Base-by-base conservation (phyloP, 495 filamentous ascomycete genomes). In the Lindgomyces ingoldianus region DNA sequence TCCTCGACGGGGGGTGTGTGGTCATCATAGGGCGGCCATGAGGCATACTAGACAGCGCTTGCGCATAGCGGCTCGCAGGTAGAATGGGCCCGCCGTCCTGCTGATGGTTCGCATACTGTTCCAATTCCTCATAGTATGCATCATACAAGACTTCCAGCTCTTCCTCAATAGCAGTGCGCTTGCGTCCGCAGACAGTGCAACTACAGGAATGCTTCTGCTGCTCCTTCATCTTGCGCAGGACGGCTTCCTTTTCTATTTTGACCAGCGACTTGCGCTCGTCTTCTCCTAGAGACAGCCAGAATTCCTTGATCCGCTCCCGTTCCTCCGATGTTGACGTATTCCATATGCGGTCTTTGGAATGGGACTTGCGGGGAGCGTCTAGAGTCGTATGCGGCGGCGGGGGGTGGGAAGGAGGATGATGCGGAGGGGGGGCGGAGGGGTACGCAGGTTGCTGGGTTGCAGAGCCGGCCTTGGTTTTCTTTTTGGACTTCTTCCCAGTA, bases 141-240 rank as follows among this genome's bases (percentile, higher is more conserved):
- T 99, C 95, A 74, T 99, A 99, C 14, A 99, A 82, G n/a, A 95
- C 92, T 74, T 99, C 94, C 12, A 99, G 80, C 75, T 99, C 95
- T 75, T 99, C 94, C 75, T 99, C 94, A 70, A 99, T 99, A 9
- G 94, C 94, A 8, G 90, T 96, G 47, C 94, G 85, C 77, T 98
- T 99, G 65, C 94, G 85, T 52, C 94, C 94, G 78, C 94, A 99
- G 41, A 98, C 93, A 4, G 90, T 96, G 71, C 94, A 99, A 72
- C 92, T 96, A 78, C 94, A 99, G 2, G 94, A 98, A 73, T 98
- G 94, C 76, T 97, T 98, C 75, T 99, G 94, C 77, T 99, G 94
- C 75, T 99, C 95, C 78, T 99, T 98, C 94, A 99, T 99, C 78
- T 99, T 99, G 68, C 90, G 90, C 54, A 99, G 77, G 1, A 99